Evolutionary conservation across 2,329 filamentous ascomycete genomes (phyloP).

Genomic region (Zymoseptoria ardabiliae): DNA sequence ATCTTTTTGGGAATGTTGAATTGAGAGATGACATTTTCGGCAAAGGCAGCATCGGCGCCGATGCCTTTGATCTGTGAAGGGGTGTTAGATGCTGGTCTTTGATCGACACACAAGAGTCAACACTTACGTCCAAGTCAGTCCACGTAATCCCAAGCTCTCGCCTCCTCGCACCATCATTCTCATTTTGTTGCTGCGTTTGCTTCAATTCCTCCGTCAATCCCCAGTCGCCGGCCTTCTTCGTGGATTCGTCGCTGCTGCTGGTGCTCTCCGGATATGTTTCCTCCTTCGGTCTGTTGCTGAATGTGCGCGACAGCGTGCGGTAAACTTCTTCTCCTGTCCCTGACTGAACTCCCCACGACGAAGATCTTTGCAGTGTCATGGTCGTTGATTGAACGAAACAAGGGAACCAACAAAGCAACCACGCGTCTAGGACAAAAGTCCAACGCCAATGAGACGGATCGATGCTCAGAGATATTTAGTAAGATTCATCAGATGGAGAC

Average conservation of each 20-base stretch:
- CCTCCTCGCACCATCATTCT: constrained; percentile 41
- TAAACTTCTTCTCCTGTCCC: constrained; percentile 16
- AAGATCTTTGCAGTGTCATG: background rate
- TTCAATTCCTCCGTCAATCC: constrained; percentile 44
- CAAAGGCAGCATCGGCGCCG: constrained; percentile 54
- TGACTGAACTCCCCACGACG: constrained; percentile 12
- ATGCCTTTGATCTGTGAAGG: constrained; percentile 45
- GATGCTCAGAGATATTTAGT: background rate
- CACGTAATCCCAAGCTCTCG: constrained; percentile 58
- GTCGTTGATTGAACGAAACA: background rate
- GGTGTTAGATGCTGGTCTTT: background rate
- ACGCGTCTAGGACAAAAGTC: background rate
- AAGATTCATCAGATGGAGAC: background rate
- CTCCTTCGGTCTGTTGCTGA: constrained; percentile 7
- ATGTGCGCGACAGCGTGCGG: constrained; percentile 11
- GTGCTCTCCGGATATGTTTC: constrained; percentile 1
- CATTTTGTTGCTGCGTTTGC: constrained; percentile 37
- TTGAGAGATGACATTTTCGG: constrained; percentile 51
- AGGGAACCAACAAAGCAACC: no score
- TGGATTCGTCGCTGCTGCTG: constrained; percentile 13
- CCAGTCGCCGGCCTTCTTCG: constrained; percentile 40
- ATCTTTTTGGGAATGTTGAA: constrained; percentile 43
- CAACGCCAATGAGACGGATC: background rate
- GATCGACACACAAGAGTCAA: background rate
- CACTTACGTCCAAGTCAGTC: constrained; percentile 49